Evolutionary conservation across 257 asterid species (phyloP), one percentile per base, ranked within the genome.

Genomic region (Fraxinus excelsior): DNA sequence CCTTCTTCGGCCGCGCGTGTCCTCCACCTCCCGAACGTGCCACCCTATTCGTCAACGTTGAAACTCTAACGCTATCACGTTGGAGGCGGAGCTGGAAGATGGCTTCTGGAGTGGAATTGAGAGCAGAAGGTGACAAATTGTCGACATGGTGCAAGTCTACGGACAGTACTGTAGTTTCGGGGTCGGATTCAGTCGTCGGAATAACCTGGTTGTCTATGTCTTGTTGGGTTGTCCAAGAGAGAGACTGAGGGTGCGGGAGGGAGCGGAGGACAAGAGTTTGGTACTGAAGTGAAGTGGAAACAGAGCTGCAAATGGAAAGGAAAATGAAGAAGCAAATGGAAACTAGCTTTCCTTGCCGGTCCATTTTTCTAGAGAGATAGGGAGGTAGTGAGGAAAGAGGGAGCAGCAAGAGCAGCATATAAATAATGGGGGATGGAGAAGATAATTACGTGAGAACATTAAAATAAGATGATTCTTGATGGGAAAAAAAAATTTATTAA

Each of bases 141-240:
- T 94, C 99, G 0, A 94, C 84, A 28, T 90, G 97, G 82, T 90
- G 94, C 51, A 94, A 37, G 78, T 80, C 77, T 1, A 90, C 67
- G 0, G 91, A 87, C 72, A 92, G 83, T 10, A 73, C 32, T 1
- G 40, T 13, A 42, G 82, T 26, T 16, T 40, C 14, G 6, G 81
- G 19, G 13, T 56, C 75, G 65, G 86, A 5, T 13, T 74, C 82
- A 23, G 64, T 14, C 7, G 60, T 64, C 78, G 56, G 76, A 49
- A 16, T 13, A 16, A 49, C 21, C 11, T 74, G 72, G 32, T 70
- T 14, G 46, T 40, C 14, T 40, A 1, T 44, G 5, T 79, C 65
- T 29, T 74, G 76, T 26, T 80, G 84, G 49, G 87, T 38, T 34
- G 74, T 64, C 90, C 85, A 87, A 16, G 90, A 70, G 74, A 85